These are phyloP conservation scores for Lactarius evosmus DNA, from an alignment of 768 basidiomycete genomes.

Conservation along the genomic window DNA sequence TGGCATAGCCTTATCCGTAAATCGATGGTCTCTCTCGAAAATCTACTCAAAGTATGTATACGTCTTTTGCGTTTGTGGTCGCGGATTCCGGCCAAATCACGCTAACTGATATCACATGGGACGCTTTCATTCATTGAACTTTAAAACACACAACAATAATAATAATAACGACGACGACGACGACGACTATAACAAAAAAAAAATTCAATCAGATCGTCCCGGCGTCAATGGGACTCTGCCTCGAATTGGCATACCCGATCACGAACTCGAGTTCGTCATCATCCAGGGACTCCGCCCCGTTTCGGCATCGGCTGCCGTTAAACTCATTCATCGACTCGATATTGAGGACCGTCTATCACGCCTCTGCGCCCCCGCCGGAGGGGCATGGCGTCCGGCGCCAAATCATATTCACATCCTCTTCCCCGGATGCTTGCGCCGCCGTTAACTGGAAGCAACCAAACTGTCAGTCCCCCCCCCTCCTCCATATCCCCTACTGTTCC, in stretches of 20 bases:
- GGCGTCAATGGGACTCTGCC: conserved; percentile 62
- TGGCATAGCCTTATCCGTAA: conserved; percentile 48
- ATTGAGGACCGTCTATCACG: conserved; percentile 76
- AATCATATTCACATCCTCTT: conserved; percentile 90
- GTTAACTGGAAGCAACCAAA: conserved; percentile 99
- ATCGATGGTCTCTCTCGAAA: conserved; percentile 69
- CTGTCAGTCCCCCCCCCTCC: conserved; percentile 51
- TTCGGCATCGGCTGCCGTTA: conserved; percentile 59
- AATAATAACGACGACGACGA: too few species aligned
- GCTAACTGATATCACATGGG: conserved; percentile 6
- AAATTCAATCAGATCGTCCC: conserved; percentile 54
- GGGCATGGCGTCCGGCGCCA: conserved; percentile 59
- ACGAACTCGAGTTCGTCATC: conserved; percentile 30
- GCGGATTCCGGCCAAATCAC: conserved; percentile 14
- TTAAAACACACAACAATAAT: conserved; percentile 10
- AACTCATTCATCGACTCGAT: conserved; percentile 85
- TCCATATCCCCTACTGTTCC: conserved; percentile 16
- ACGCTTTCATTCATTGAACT: conserved; percentile 18
- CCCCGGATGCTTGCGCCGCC: conserved; percentile 83
- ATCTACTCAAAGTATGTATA: conserved; percentile 67
- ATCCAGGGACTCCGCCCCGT: conserved; percentile 42
- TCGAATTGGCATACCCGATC: conserved; percentile 81
- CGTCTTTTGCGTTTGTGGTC: conserved; percentile 16
- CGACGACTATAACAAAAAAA: too few species aligned
- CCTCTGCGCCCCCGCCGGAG: conserved; percentile 47